Evolutionary conservation across 306 rosid genomes (phyloP).

Genomic region (Ochetophila trinervis): DNA sequence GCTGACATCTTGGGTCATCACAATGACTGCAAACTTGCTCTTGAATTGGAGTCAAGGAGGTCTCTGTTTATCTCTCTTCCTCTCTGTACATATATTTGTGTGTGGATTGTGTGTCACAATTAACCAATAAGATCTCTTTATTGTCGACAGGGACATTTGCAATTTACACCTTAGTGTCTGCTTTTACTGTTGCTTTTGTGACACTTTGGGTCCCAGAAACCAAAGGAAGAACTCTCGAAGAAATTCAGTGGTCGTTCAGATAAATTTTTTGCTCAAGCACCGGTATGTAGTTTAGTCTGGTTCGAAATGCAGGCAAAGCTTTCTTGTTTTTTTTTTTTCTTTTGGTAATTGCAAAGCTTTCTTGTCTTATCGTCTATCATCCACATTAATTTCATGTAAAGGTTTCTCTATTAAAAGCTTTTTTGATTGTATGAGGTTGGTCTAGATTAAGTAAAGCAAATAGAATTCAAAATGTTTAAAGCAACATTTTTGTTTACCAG

Average conservation of each 20-base stretch:
- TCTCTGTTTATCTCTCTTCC: constrained; percentile 18
- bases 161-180: constrained; percentile 50
- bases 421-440: too few species aligned
- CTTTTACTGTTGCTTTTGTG: constrained; percentile 50
- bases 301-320: background rate
- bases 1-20: constrained; percentile 52
- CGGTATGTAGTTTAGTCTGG: background rate
- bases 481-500: too few species aligned
- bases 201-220: constrained; percentile 75
- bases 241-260: constrained; percentile 72
- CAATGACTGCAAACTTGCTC: constrained; percentile 82
- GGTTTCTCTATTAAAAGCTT: too few species aligned
- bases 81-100: background rate
- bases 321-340: too few species aligned
- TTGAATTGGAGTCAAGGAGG: constrained; percentile 75
- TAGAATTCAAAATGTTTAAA: too few species aligned
- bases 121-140: background rate
- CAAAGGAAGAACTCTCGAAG: constrained; percentile 83
- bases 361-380: too few species aligned
- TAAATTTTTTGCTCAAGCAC: constrained; percentile 29
- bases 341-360: too few species aligned
- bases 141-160: constrained; percentile 58
- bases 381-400: too few species aligned
- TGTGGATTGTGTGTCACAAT: constrained; percentile 5
- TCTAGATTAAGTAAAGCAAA: too few species aligned